Conservation (phyloP, 257 asterid genomes). For the Cruciata laevipes region DNA sequence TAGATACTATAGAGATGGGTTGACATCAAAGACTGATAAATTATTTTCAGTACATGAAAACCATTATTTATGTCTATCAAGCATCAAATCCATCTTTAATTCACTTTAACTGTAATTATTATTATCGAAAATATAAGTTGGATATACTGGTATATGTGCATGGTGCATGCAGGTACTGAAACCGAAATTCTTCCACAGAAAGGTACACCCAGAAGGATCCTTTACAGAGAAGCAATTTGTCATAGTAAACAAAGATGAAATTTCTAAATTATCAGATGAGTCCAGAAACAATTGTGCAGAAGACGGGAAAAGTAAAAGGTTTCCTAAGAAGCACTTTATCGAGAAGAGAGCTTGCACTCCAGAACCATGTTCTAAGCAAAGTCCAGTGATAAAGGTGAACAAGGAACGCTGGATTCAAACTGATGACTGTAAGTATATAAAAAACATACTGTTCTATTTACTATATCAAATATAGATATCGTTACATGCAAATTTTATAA, state of each 20-base stretch:
- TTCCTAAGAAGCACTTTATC: slow-evolving; percentile 1
- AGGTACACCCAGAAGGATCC: slow-evolving; percentile 25
- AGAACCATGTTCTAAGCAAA: slow-evolving; percentile 4
- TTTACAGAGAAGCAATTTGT: slow-evolving; percentile 9
- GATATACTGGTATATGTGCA: slow-evolving; percentile 2
- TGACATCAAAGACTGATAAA: neutral
- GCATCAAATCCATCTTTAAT: neutral
- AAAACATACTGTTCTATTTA: neutral
- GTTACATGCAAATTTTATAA: neutral
- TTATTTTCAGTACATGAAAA: neutral
- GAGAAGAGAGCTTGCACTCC: slow-evolving; percentile 18
- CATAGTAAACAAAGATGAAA: slow-evolving; percentile 6
- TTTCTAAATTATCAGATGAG: slow-evolving; percentile 1
- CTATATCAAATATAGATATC: neutral
- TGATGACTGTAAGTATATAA: slow-evolving; percentile 32
- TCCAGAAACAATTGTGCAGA: neutral
- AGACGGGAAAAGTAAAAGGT: slow-evolving; percentile 4
- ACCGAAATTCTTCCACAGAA: slow-evolving; percentile 20
- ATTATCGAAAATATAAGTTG: neutral
- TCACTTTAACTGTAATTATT: neutral
- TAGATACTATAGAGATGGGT: neutral
- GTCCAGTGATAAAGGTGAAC: slow-evolving; percentile 1
- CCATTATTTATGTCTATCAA: neutral
- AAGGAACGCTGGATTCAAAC: slow-evolving; percentile 40
- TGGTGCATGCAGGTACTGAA: slow-evolving; percentile 23